phyloP scores from a whole-genome alignment of 441 rosid genomes.

The Pelargonium citronellum region DNA sequence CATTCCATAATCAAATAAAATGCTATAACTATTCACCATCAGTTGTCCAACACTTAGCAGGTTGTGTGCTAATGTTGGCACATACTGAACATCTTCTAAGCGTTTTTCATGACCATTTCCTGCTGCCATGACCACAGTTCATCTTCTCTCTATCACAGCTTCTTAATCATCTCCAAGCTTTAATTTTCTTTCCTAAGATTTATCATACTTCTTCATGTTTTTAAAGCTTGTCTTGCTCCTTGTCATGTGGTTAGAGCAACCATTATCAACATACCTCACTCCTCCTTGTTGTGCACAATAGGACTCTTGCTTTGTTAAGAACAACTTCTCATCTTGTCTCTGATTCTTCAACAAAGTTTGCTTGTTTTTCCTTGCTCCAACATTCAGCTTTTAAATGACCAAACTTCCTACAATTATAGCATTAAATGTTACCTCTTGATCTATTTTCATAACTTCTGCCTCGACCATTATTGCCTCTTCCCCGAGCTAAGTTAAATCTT shows the following conservation, averaged over 20 bases:
- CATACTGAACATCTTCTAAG: not conserved
- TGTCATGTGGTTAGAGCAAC: not conserved
- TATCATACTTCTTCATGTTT: not conserved
- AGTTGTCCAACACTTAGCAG: not conserved
- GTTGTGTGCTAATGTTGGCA: not conserved
- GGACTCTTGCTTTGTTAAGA: not conserved
- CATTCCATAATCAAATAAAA: not conserved
- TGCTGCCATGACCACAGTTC: not conserved
- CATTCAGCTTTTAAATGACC: not conserved
- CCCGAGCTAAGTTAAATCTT: not conserved
- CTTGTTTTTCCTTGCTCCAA: not conserved
- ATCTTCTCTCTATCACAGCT: not conserved
- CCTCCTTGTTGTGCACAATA: not conserved
- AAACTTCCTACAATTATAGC: conserved; percentile 6
- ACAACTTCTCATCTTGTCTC: not conserved
- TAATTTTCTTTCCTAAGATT: not conserved
- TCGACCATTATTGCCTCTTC: not conserved
- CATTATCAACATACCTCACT: not conserved
- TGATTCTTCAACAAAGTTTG: not conserved
- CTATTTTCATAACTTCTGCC: not conserved
- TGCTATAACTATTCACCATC: not conserved
- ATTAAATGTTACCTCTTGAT: not conserved
- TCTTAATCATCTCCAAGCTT: not conserved
- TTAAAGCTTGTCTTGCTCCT: not conserved
- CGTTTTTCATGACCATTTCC: not conserved